Evolutionary conservation across 139 green algal species (phyloP).

Genomic region (Chlamydomonas incerta): DNA sequence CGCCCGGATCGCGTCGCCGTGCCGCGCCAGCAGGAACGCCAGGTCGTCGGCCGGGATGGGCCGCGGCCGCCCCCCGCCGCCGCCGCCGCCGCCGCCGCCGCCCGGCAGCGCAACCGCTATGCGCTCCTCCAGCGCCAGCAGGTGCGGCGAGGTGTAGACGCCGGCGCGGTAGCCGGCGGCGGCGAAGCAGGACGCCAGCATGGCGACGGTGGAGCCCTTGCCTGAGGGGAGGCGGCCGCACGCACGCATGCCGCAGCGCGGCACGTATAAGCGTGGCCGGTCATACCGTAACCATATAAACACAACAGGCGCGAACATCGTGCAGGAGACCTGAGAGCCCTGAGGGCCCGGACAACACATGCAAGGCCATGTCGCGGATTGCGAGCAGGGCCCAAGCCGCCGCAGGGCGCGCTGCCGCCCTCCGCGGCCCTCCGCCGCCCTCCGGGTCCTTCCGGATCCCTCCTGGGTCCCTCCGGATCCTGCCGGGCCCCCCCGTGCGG

Average conservation of each 20-base stretch:
- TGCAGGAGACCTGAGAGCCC: too few relatives aligned
- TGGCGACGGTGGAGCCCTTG: constrained; percentile 84
- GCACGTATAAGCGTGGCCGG: too few relatives aligned
- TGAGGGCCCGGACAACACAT: too few relatives aligned
- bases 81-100: background rate
- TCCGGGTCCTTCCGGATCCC: too few relatives aligned
- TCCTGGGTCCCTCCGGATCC: too few relatives aligned
- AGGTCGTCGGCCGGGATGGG: constrained; percentile 31
- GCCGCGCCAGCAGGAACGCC: background rate
- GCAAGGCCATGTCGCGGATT: too few relatives aligned
- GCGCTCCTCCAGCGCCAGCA: constrained; percentile 81
- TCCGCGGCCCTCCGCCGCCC: too few relatives aligned
- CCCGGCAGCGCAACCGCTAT: constrained; percentile 59
- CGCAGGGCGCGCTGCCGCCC: too few relatives aligned
- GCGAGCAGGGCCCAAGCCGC: too few relatives aligned
- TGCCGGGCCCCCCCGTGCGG: too few relatives aligned
- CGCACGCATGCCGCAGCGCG: background rate
- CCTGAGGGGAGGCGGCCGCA: constrained; percentile 54
- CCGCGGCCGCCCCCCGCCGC: background rate
- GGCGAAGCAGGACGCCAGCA: constrained; percentile 77
- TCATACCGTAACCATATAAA: too few relatives aligned
- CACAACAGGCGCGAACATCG: too few relatives aligned
- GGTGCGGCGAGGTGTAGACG: constrained; percentile 88
- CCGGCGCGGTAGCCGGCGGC: constrained; percentile 73
- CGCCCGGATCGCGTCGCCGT: constrained; percentile 3